Base-by-base conservation (phyloP, 2,329 filamentous ascomycete species). In the Trichothecium roseum region DNA sequence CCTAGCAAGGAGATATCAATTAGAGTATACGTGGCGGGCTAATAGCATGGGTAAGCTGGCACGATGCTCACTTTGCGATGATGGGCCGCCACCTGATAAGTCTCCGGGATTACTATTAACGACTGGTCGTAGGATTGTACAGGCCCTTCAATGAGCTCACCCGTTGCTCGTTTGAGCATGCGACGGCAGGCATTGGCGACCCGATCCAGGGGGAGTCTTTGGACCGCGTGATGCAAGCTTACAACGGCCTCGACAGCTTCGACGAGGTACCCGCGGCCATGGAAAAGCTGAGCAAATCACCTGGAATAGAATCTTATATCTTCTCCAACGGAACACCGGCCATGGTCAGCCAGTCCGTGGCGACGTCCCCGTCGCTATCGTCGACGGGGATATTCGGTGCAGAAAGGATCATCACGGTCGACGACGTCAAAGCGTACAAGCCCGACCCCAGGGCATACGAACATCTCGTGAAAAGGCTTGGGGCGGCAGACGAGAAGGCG, bases 11-110 rank as follows among this genome's bases (percentile, higher is more conserved):
- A 68, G 69, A 20, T 80, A 80, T 48, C 82, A 87, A 54, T 62
- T 87, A 8, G 82, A 86, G 55, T 88, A 86, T 47, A 84, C 81
- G 28, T 87, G 79, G 79, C 65, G 82, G 35, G 57, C 81, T 43
- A 86, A 78, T 48, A 79, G 74, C 63, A 87, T 87, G 81, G 69
- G 82, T 81, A 60, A 41, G 61, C 55, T 16, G 16, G 10, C 14
- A 18, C 27, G 8, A 15, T 36, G 4, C n/a, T 16, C 18, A 10
- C 28, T 31, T 12, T 20, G 6, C 3, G 17, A n/a, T n/a, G n/a
- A n/a, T n/a, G n/a, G n/a, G n/a, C n/a, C n/a, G n/a, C n/a, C n/a
- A n/a, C n/a, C n/a, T n/a, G n/a, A n/a, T n/a, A n/a, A n/a, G n/a
- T n/a, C n/a, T n/a, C n/a, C n/a, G n/a, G n/a, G n/a, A n/a, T n/a